Conservation (phyloP, 352 stramenopile species). For the Phytophthora sp. region DNA sequence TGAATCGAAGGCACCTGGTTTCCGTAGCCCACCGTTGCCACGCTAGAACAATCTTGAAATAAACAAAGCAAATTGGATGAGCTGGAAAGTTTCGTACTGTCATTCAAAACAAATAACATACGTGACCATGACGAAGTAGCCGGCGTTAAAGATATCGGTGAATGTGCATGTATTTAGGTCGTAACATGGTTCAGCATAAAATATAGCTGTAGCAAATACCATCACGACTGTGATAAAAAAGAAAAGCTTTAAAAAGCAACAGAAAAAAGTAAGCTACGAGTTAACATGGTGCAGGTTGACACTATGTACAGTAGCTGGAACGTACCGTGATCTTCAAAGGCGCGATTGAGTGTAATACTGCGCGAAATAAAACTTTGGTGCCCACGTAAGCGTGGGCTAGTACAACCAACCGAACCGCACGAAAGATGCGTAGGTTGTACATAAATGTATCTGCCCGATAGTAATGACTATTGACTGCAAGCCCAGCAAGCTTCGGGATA, state of each 20-base stretch:
- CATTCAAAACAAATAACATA: no score
- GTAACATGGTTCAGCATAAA: constrained; percentile 54
- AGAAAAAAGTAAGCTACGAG: neutral
- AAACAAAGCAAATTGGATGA: no score
- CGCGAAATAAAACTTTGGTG: constrained; percentile 40
- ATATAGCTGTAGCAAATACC: constrained; percentile 50
- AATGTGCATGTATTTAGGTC: constrained; percentile 47
- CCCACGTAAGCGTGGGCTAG: constrained; percentile 41
- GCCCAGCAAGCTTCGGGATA: constrained; percentile 19
- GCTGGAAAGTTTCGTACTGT: no score
- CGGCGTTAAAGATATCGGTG: constrained; percentile 60
- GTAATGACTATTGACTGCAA: neutral
- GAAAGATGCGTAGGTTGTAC: constrained; percentile 36
- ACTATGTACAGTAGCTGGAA: no score
- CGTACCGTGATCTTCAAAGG: constrained; percentile 52
- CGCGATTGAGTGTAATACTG: constrained; percentile 32
- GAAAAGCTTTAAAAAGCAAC: constrained; percentile 32
- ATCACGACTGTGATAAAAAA: constrained; percentile 55
- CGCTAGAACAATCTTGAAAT: constrained; percentile 21
- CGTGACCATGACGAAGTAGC: constrained; percentile 61
- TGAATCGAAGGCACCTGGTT: constrained; percentile 44
- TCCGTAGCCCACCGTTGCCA: constrained; percentile 53
- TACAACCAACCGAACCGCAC: constrained; percentile 36
- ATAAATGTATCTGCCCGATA: constrained; percentile 10
- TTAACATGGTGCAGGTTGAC: no score